Percentiles rank a stretch among this genome's conserved stretches.
Evolutionary conservation across 768 basidiomycete species (phyloP).

Genomic region (Mrakia hoshinonis): DNA sequence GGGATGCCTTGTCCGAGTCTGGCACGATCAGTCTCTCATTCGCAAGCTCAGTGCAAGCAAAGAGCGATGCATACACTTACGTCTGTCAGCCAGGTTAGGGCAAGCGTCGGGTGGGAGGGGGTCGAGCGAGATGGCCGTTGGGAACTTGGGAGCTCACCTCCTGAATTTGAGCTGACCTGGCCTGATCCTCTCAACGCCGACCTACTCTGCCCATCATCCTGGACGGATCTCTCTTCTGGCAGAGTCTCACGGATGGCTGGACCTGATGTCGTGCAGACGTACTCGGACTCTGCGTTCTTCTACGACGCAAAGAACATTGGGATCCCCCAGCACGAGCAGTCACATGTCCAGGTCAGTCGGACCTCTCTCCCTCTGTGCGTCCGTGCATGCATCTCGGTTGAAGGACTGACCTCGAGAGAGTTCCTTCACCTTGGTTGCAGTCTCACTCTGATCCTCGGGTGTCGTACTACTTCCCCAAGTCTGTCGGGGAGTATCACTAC

Average conservation of each 20-base stretch:
- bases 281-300: slow-evolving; percentile 42
- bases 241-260: slow-evolving; percentile 7
- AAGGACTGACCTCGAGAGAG: background rate
- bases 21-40: too few species aligned
- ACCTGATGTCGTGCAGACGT: slow-evolving; percentile 34
- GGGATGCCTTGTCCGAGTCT: too few species aligned
- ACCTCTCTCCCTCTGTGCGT: background rate
- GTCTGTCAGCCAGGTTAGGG: too few species aligned
- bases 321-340: slow-evolving; percentile 35
- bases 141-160: too few species aligned
- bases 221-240: background rate
- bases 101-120: too few species aligned
- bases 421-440: slow-evolving; percentile 38
- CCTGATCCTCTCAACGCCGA: too few species aligned
- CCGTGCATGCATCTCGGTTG: background rate
- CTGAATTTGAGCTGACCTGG: too few species aligned
- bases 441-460: slow-evolving; percentile 81
- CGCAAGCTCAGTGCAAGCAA: too few species aligned
- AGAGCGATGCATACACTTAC: too few species aligned
- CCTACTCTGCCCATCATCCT: background rate
- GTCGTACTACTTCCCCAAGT: slow-evolving; percentile 91
- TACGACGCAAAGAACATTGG: slow-evolving; percentile 35
- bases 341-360: slow-evolving; percentile 38
- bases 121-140: too few species aligned
- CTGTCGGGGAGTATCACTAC: slow-evolving; percentile 91